Base-by-base conservation (phyloP, 202 grass and related monocot genomes). In the Setaria italica region DNA sequence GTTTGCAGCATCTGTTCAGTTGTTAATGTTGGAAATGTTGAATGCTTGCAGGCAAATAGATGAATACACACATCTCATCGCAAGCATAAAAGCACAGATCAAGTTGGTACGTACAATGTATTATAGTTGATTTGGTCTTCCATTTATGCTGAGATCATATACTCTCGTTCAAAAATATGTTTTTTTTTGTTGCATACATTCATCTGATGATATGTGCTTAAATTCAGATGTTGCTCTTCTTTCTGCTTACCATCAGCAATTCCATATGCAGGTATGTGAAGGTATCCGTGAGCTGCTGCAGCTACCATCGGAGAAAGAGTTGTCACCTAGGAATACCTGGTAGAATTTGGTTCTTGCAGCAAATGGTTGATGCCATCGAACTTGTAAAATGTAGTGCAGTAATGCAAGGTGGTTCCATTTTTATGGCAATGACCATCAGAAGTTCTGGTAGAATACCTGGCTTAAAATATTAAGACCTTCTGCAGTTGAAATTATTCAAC, bases 61-160 rank as follows among this genome's bases (percentile, higher is more conserved):
- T 19, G 95, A 98, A 80, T 92, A 94, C 84, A 98, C 95, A 1
- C 91, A 95, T 62, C 83, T 93, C 9, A 94, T 95, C 10, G 93
- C 93, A 68, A 89, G 84, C 62, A 95, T 95, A 89, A 98, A 98
- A 72, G 86, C 93, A 11, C 95, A 95, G 47, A 95, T 95, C 81
- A 98, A 98, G 62, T 68, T 98, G 90, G 93, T 98, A 90, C 3
- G 87, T 79, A 67, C 49, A 66, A 15, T 30, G 19, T 50, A 17
- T 12, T 48, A 59, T 49, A 32, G 14, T 72, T 37, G 20, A 16
- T 17, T 51, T 20, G 4, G 1, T 70, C 60, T 74, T 78, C 11
- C 39, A 11, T 70, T 59, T 72, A 15, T 72, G 19, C 3, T 15
- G 14, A 51, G 16, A 58, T 68, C 33, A 29, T 74, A 69, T 2